Evolutionary conservation across 192 early-diverging fungal species (phyloP).

Genomic region (Phlyctochytrium planicorne): DNA sequence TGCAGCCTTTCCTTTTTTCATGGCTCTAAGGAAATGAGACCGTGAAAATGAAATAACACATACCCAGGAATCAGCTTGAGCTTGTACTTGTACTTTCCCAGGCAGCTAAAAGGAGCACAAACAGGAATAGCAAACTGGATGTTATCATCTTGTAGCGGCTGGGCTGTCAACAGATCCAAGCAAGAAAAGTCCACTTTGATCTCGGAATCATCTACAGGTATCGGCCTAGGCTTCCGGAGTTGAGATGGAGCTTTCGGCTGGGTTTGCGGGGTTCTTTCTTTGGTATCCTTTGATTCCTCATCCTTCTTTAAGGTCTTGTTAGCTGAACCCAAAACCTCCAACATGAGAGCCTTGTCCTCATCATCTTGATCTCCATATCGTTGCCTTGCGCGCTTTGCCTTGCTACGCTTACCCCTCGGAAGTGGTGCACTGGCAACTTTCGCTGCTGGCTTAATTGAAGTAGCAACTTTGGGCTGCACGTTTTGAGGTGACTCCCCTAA

Average conservation of each 20-base stretch:
- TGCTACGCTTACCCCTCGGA: conserved; percentile 81
- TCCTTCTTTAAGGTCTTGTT: conserved; percentile 70
- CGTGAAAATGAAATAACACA: neutral
- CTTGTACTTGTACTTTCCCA: conserved; percentile 91
- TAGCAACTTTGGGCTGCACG: conserved; percentile 7
- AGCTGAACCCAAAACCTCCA: conserved; percentile 78
- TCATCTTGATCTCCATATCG: conserved; percentile 97
- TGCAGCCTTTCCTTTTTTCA: conserved; percentile 88
- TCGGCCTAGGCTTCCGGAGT: conserved; percentile 8
- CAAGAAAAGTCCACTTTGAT: conserved; percentile 31
- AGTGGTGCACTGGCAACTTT: neutral
- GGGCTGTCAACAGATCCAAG: conserved; percentile 78
- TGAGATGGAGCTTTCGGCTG: conserved; percentile 9
- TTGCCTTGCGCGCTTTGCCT: conserved; percentile 86
- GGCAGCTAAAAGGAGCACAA: conserved; percentile 84
- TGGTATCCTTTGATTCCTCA: conserved; percentile 20
- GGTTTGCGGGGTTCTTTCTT: conserved; percentile 31
- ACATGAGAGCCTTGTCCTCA: conserved; percentile 79
- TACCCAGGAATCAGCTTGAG: conserved; percentile 88
- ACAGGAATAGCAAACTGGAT: conserved; percentile 86
- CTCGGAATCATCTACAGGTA: conserved; percentile 17
- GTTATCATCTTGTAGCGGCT: conserved; percentile 76
- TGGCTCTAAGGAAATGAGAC: conserved; percentile 34
- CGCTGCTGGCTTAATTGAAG: neutral
- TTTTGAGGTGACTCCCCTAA: conserved; percentile 3